Conservation (phyloP, 306 rosid species). For the Prunus davidiana region DNA sequence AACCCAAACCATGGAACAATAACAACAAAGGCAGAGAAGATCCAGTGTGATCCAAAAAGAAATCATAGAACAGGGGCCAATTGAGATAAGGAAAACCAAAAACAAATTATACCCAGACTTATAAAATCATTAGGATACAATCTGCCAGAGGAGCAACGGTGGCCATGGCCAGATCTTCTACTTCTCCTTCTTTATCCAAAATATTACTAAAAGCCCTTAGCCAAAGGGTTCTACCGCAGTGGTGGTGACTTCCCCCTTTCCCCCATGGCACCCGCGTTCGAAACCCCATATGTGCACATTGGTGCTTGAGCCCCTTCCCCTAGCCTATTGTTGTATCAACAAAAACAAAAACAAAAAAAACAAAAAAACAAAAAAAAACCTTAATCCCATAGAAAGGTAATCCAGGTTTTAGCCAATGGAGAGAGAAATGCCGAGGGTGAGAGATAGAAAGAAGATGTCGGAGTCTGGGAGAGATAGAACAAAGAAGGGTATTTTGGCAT, state of each 20-base stretch:
- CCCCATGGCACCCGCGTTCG: no score
- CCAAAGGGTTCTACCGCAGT: no score
- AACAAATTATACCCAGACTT: background rate
- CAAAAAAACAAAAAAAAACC: background rate
- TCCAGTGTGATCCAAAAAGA: conserved; percentile 21
- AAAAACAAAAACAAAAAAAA: no score
- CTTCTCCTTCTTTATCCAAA: background rate
- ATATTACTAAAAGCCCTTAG: conserved; percentile 4
- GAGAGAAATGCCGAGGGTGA: conserved; percentile 42
- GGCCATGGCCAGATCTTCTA: conserved; percentile 73
- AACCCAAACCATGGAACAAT: background rate
- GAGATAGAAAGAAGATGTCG: background rate
- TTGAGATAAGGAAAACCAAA: background rate
- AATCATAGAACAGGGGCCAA: conserved; percentile 18
- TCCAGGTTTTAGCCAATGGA: conserved; percentile 24
- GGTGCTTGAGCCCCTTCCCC: no score
- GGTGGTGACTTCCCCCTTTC: no score
- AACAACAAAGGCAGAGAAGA: background rate
- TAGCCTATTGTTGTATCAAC: no score
- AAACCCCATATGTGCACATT: no score
- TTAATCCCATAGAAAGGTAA: conserved; percentile 29
- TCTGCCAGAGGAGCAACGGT: conserved; percentile 79
- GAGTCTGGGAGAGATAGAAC: no score
- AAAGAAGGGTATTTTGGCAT: no score
- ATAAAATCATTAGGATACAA: conserved; percentile 66